These are phyloP conservation scores for Epichloe sylvatica DNA, from an alignment of 2,329 filamentous ascomycete genomes.

Conservation along the genomic window DNA sequence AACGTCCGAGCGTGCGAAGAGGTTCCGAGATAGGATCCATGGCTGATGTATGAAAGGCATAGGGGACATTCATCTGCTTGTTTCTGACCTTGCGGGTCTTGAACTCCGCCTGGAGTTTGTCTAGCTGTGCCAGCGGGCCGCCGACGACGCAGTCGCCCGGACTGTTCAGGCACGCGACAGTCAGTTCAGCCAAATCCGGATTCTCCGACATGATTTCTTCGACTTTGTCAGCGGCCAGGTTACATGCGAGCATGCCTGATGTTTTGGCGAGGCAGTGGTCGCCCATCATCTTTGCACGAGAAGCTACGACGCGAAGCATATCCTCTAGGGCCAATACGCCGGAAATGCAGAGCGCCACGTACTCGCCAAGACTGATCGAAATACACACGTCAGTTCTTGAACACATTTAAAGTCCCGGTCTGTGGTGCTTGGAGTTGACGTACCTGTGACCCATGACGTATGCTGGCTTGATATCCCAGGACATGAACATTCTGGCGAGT, in stretches of 20 bases:
- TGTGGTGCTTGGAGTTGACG: neutral
- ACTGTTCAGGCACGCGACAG: neutral
- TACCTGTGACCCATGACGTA: constrained; percentile 39
- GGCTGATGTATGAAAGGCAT: neutral
- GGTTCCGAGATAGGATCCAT: neutral
- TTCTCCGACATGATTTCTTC: neutral
- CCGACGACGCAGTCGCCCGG: neutral
- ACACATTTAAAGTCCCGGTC: too few species aligned
- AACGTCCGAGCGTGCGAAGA: neutral
- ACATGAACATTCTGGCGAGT: constrained; percentile 39
- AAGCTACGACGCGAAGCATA: constrained; percentile 57
- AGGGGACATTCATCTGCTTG: neutral
- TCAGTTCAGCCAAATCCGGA: neutral
- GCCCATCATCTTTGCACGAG: constrained; percentile 52
- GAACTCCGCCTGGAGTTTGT: neutral
- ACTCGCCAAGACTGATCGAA: constrained; percentile 24
- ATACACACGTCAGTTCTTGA: neutral
- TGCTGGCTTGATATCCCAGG: constrained; percentile 36
- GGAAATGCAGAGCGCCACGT: constrained; percentile 45
- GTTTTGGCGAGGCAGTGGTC: constrained; percentile 51
- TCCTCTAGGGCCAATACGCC: constrained; percentile 62
- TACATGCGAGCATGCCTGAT: constrained; percentile 44
- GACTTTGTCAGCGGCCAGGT: constrained; percentile 14
- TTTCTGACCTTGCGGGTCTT: neutral
- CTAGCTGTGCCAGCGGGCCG: neutral